Conservation (phyloP, 1,284 basidiomycete species). For the Ustilago trichophora region DNA sequence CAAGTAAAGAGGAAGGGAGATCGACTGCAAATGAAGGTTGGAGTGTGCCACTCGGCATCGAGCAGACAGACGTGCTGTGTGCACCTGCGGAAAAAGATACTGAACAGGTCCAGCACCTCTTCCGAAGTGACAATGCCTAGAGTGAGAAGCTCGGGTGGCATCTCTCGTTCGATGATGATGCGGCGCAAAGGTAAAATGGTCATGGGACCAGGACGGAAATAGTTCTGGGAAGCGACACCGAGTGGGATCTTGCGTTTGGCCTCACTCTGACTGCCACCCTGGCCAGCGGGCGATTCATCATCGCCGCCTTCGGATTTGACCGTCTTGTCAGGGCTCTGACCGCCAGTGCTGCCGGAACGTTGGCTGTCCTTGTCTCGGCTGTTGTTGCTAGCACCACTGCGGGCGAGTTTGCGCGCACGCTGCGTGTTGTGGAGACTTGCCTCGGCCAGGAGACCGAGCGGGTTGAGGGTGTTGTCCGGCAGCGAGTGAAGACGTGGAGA, state of each 20-base stretch:
- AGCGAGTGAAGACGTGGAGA: slow-evolving; percentile 61
- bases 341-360: slow-evolving; percentile 24
- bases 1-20: slow-evolving; percentile 65
- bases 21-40: slow-evolving; percentile 62
- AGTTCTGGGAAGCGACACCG: slow-evolving; percentile 87
- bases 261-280: neutral
- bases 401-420: slow-evolving; percentile 28
- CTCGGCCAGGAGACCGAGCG: slow-evolving; percentile 65
- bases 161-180: slow-evolving; percentile 85
- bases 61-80: slow-evolving; percentile 56
- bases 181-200: slow-evolving; percentile 72
- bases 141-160: slow-evolving; percentile 81
- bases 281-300: slow-evolving; percentile 10
- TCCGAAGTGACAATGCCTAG: slow-evolving; percentile 80
- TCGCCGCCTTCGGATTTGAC: slow-evolving; percentile 36
- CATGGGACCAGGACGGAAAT: slow-evolving; percentile 86
- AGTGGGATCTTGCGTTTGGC: slow-evolving; percentile 63
- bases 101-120: slow-evolving; percentile 87
- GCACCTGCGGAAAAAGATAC: slow-evolving; percentile 77
- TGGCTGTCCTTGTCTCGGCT: slow-evolving; percentile 40
- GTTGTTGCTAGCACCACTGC: slow-evolving; percentile 30
- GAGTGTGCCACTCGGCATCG: slow-evolving; percentile 66
- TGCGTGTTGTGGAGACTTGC: slow-evolving; percentile 63
- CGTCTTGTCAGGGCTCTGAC: slow-evolving; percentile 33
- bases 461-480: slow-evolving; percentile 68